Evolutionary conservation across 257 asterid species (phyloP), one percentile per base, ranked within the genome.

Genomic region (Hygrophila difformis): DNA sequence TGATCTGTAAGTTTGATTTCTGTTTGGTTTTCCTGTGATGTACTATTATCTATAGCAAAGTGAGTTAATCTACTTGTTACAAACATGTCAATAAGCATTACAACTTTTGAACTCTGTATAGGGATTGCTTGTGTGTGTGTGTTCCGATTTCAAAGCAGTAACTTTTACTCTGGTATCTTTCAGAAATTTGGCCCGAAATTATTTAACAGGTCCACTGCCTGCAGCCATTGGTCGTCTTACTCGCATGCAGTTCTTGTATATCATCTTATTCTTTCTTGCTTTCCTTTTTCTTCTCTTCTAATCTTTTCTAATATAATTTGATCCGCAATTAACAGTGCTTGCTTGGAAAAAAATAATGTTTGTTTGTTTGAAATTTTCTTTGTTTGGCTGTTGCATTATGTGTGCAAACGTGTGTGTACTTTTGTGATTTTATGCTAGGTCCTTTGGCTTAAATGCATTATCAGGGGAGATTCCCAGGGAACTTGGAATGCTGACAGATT

Each of bases 391-490:
- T n/a, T n/a, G n/a, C n/a, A n/a, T n/a, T n/a, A n/a, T n/a, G n/a
- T n/a, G n/a, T n/a, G n/a, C n/a, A n/a, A n/a, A n/a, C n/a, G n/a
- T n/a, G n/a, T n/a, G n/a, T 24, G 29, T 2, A 24, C 17, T 2
- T 47, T 18, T 6, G 16, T 54, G 60, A 39, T 23, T 35, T 56
- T n/a, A 13, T 54, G 24, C 18, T 55, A 82, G 93, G 81, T 51
- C 9, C 55, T 0, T 86, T 12, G 84, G 87, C 39, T 18, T 42
- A 42, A 86, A 86, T 57, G 79, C 84, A 29, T 68, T 86, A 44
- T 86, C 94, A 5, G 96, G 89, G 67, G 63, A 56, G 44, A 42
- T 86, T 56, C 96, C 96, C 0, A 56, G 33, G 51, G 96, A 82
- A 55, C 78, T 86, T 18, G 96, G 96, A 23, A 46, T 56, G 58